Evolutionary conservation across 345 rosid genomes (phyloP), one percentile per base, ranked within the genome.

Genomic region (Isatis tinctoria): DNA sequence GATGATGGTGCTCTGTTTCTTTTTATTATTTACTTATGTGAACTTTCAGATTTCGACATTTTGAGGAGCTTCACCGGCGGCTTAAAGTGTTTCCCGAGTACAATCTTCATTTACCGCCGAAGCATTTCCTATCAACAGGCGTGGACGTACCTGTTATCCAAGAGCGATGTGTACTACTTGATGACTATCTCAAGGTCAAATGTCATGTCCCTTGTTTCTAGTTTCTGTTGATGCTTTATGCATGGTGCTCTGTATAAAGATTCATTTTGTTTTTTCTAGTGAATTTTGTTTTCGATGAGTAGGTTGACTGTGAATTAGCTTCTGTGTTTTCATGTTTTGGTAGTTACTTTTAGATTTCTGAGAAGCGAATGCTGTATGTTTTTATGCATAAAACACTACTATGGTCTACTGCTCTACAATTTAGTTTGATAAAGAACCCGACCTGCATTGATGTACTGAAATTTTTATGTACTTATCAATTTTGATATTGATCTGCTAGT

Each of bases 61-160:
- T 96, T 86, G 99, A 96, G 87, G 99, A 96, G 87, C 80, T 96
- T 69, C 99, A 96, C 81, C 89, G 89, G 67, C 95, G 96, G 59
- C 93, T 96, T 51, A 96, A 90, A 82, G 87, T 85, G 78, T 90
- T 90, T 85, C 84, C 89, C 1, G 98, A 89, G 75, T 96, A 92
- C 76, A 87, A 81, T 85, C 94, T 92, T 74, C 90, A 96, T 79
- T 84, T 96, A 85, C 99, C 97, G 5, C 99, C 98, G 4, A 96
- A 96, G 80, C 97, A 89, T 88, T 96, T 96, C 80, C 87, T 96
- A 67, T 96, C 99, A 54, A 85, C 97, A 17, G 95, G 99, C 57
- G 82, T 87, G 81, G 97, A 92, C 63, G 65, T 92, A 60, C 82
- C 79, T 74, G 86, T 96, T 75, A 92, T 96, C 75, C 88, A 70